Evolutionary conservation across 208 protist genomes (phyloP).

Genomic region (Acanthamoeba polyphaga): DNA sequence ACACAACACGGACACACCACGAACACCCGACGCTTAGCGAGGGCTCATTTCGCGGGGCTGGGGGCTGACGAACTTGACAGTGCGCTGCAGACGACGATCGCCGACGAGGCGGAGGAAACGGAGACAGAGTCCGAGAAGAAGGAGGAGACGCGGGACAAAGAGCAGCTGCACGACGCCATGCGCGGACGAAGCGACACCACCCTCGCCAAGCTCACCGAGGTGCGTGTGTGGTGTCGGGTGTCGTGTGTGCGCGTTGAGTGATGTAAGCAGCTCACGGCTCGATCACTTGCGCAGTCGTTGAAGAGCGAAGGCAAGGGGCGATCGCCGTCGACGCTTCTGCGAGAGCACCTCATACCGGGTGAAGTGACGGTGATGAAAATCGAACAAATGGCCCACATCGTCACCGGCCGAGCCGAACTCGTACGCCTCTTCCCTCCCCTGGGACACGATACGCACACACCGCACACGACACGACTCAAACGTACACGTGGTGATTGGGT

Average conservation of each 20-base stretch:
- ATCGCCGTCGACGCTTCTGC: slow-evolving; percentile 3
- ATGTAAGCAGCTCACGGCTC: background rate
- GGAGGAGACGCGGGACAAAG: background rate
- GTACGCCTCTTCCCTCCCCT: background rate
- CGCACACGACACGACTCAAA: too few relatives aligned
- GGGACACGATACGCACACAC: background rate
- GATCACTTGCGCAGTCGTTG: background rate
- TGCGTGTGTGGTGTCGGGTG: background rate
- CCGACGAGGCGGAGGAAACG: slow-evolving; percentile 7
- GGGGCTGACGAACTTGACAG: background rate
- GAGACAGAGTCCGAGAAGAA: background rate
- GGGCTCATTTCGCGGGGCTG: background rate
- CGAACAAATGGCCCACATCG: slow-evolving; percentile 17
- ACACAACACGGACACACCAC: too few relatives aligned
- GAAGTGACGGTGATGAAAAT: slow-evolving; percentile 43
- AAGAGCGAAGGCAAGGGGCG: slow-evolving; percentile 19
- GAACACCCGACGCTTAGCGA: too few relatives aligned
- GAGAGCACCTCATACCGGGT: slow-evolving; percentile 37
- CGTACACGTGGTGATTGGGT: background rate
- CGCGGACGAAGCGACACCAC: slow-evolving; percentile 30
- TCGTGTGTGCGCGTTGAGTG: background rate
- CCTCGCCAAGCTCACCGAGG: slow-evolving; percentile 5
- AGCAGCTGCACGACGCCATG: background rate
- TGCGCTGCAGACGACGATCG: slow-evolving; percentile 11
- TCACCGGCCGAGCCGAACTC: slow-evolving; percentile 53